Conservation (phyloP, 2,329 filamentous ascomycete genomes). For the Sphaerulina vaccinii region DNA sequence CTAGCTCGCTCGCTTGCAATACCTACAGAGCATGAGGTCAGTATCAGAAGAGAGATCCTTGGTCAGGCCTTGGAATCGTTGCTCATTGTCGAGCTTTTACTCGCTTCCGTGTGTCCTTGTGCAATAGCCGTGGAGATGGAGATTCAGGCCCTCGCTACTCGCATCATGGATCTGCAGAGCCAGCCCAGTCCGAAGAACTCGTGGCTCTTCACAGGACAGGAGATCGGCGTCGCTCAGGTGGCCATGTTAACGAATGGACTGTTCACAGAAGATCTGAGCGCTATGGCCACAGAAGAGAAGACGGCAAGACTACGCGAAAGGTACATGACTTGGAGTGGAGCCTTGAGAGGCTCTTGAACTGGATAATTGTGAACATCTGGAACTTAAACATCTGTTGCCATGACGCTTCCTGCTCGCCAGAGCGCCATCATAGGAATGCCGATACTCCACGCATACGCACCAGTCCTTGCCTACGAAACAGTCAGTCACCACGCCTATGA, state of each 20-base stretch:
- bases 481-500: not conserved
- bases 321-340: constrained; percentile 16
- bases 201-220: constrained; percentile 33
- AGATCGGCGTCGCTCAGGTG: constrained; percentile 29
- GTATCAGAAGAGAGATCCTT: constrained; percentile 28
- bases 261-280: constrained; percentile 23
- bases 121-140: no score
- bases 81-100: constrained; percentile 26
- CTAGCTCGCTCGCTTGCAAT: constrained; percentile 22
- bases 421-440: constrained; percentile 28
- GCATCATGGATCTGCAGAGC: constrained; percentile 35
- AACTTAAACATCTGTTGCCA: not conserved
- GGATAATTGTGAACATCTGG: not conserved
- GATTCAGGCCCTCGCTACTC: constrained; percentile 30
- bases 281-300: constrained; percentile 3
- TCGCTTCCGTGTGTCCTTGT: constrained; percentile 27
- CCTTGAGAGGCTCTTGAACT: constrained; percentile 10
- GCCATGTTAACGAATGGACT: constrained; percentile 22
- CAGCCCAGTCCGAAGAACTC: constrained; percentile 27
- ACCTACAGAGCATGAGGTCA: constrained; percentile 22
- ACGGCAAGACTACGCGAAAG: constrained; percentile 12
- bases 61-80: constrained; percentile 28
- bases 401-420: constrained; percentile 24
- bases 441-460: constrained; percentile 30
- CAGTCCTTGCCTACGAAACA: constrained; percentile 24